Evolutionary conservation across 768 basidiomycete species (phyloP), one percentile per base, ranked within the genome.

Genomic region (Polyporus arcularius): DNA sequence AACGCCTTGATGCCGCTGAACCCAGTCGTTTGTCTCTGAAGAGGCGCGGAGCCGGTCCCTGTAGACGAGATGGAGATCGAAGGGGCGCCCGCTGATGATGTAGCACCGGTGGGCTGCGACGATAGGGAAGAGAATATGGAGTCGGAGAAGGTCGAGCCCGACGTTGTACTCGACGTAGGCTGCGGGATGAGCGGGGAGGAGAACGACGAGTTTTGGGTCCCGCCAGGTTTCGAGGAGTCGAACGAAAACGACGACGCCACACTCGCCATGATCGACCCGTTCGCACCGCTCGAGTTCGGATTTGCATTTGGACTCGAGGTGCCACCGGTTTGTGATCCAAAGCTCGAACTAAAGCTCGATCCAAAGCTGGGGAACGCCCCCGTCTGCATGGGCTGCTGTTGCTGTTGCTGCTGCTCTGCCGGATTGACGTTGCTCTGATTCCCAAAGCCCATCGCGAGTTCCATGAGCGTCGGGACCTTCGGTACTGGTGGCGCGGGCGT

Each of bases 401-500:
- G 61, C n/a, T 71, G 74, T 53, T 53, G 21, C 21, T 26, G 21
- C 38, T 65, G 72, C 43, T 72, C 74, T 55, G 69, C 67, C 49
- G 66, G 14, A 68, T 28, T 71, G 63, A 58, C 78, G 45, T 62
- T 70, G 52, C 45, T 41, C 58, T 53, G 61, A 58, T 46, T 66
- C 46, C 74, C 76, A 16, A 73, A 64, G 10, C 84, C 82, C 76
- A 81, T 82, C 3, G 87, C 82, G 14, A 98, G 75, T 69, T 97
- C 90, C 74, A 90, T 84, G 68, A 98, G 76, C 2, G 92, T 94
- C 10, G 90, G 92, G 31, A 80, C 83, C 71, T 87, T 90, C 1
- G 92, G 90, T 30, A 91, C 78, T 15, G 90, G 86, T 1, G 87
- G 83, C 15, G 78, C 75, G 26, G 84, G 76, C 9, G 81, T 80